A percentile compares a stretch with the other conserved stretches of the same genome.
Conservation (phyloP, 2,329 filamentous ascomycete genomes). For the Drechmeria coniospora region DNA sequence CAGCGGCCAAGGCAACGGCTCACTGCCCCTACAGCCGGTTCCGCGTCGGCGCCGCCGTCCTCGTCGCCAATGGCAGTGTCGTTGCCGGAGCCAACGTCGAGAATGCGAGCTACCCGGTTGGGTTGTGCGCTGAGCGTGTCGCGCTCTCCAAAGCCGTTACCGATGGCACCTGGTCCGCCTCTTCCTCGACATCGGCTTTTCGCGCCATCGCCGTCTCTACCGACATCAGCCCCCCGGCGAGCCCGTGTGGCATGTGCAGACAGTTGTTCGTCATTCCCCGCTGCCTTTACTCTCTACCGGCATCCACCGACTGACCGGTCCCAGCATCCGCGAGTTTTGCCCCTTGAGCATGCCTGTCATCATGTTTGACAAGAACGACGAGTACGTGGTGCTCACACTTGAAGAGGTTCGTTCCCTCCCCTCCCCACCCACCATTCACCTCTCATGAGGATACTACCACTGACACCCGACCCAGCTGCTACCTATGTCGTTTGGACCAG, state of each 20-base stretch:
- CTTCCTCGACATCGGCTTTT: conserved; percentile 31
- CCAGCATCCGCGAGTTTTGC: conserved; percentile 63
- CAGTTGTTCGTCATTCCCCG: conserved; percentile 52
- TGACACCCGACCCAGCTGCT: conserved; percentile 33
- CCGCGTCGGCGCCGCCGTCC: conserved; percentile 71
- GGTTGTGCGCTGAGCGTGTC: conserved; percentile 91
- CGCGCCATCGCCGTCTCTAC: conserved; percentile 76
- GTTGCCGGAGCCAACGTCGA: conserved; percentile 70
- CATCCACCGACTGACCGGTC: conserved; percentile 1
- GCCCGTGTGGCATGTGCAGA: conserved; percentile 90
- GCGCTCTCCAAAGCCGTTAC: conserved; percentile 68
- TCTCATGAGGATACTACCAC: neutral
- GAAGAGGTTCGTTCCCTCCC: conserved; percentile 36
- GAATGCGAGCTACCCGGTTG: conserved; percentile 84
- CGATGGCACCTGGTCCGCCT: conserved; percentile 32
- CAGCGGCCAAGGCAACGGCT: conserved; percentile 58
- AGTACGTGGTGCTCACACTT: conserved; percentile 54
- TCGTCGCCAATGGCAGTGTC: conserved; percentile 32
- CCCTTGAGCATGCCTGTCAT: conserved; percentile 57
- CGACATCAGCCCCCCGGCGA: conserved; percentile 52
- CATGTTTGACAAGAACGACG: conserved; percentile 79
- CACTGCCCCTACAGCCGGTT: conserved; percentile 94
- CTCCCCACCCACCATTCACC: neutral
- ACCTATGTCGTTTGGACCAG: conserved; percentile 53
- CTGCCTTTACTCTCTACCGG: conserved; percentile 1